Conservation (phyloP, 169 alveolate species). For the Plasmodium sp. region DNA sequence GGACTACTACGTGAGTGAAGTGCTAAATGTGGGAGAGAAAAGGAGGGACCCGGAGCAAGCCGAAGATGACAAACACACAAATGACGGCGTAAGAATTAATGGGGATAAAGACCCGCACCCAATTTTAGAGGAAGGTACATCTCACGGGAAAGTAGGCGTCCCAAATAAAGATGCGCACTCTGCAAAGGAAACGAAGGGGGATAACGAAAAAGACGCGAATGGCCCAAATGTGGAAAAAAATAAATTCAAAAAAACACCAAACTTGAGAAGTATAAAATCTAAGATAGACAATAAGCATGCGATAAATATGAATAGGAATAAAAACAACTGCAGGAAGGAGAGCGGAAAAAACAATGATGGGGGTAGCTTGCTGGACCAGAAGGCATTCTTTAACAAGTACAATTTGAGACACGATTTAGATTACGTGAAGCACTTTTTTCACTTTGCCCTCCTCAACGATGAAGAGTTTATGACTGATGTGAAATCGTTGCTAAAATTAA, state of each 20-base stretch:
- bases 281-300: conserved; percentile 60
- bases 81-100: not conserved
- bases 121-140: not conserved
- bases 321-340: not conserved
- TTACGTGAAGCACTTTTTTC: conserved; percentile 34
- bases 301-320: conserved; percentile 6
- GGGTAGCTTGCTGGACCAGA: not conserved
- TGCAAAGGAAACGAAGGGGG: not conserved
- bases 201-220: not conserved
- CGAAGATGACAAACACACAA: not conserved
- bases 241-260: conserved; percentile 8
- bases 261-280: conserved; percentile 7
- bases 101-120: not conserved
- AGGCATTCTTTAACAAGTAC: conserved; percentile 47
- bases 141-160: not conserved
- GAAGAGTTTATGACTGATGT: conserved; percentile 35
- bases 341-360: not conserved
- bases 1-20: conserved; percentile 1
- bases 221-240: conserved; percentile 17
- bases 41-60: not conserved
- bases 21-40: conserved; percentile 14
- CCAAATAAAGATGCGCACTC: not conserved
- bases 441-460: conserved; percentile 51
- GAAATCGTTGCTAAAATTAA: conserved; percentile 26
- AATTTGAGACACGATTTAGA: conserved; percentile 37